Conservation (phyloP, 306 rosid genomes). For the Ammopiptanthus mongolicus region DNA sequence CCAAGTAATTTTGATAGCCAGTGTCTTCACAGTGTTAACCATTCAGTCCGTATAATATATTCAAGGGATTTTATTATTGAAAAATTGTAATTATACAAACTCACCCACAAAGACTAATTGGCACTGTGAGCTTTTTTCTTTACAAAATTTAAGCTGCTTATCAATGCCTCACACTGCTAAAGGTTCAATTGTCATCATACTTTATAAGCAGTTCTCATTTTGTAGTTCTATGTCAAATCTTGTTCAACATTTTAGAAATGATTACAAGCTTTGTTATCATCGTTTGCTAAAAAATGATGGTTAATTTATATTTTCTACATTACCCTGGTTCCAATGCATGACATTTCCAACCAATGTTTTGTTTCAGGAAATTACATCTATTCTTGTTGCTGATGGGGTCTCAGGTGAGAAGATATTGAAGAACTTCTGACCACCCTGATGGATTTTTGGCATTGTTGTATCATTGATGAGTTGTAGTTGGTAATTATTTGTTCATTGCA, state of each 20-base stretch:
- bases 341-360: not conserved
- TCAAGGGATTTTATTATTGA: not conserved
- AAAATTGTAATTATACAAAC: not conserved
- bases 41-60: too few species aligned
- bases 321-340: not conserved
- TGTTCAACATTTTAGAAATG: not conserved
- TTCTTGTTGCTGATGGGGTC: conserved; percentile 81
- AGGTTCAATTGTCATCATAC: not conserved
- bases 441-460: conserved; percentile 46
- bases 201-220: not conserved
- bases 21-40: too few species aligned
- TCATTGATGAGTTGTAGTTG: conserved; percentile 20
- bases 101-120: not conserved
- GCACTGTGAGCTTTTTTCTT: not conserved
- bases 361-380: conserved; percentile 86
- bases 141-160: not conserved
- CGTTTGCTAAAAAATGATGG: not conserved
- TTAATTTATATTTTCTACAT: not conserved
- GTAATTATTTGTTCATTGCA: conserved; percentile 38
- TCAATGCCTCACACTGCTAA: not conserved
- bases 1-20: too few species aligned
- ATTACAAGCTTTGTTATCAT: not conserved
- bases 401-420: conserved; percentile 75
- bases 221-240: not conserved
- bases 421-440: conserved; percentile 55